Base-by-base conservation (phyloP, 805 yeast species). In the Saturnispora besseyi region DNA sequence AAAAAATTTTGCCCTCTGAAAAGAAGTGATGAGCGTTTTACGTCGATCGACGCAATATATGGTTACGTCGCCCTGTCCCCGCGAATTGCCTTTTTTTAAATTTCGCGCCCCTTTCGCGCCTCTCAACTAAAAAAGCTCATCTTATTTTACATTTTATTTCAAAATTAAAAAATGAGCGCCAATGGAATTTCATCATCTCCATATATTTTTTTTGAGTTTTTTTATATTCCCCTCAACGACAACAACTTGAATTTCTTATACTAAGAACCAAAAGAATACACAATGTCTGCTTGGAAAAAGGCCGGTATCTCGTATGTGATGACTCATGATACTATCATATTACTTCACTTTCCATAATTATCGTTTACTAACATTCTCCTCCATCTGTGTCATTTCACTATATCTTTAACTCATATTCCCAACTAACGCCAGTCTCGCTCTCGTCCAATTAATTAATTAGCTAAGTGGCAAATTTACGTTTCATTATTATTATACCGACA, bases 281-380 rank as follows among this genome's bases (percentile, higher is more conserved):
- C 49, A 52, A 77, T 77, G 82, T 68, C 82, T 57, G 65, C 75
- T 58, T 79, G 82, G 82, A 78, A 78, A 73, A 77, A 78, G 66
- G 83, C 82, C 61, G 84, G 84, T 61, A 70, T 78, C 65, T 74
- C 83, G 71, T 78, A 74, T 51, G 77, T 72, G 29, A 8, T 31
- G 1, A 31, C 18, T 2, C 18, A 18, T 18, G 18, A 18, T 18
- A 2, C 18, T 18, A 18, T 18, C 18, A 18, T 18, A 18, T 18
- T 18, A 18, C 18, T 18, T 18, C 18, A 18, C 18, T 2, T 18
- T 18, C 18, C 18, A 18, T 18, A 18, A 18, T 18, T 18, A 18
- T 18, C 18, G 5, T 5, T 31, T 12, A 31, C 34, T 31, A 13
- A 31, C n/a, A 12, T 13, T 10, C 15, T 4, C 41, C 43, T 2